These are phyloP conservation scores for Hymenotorrendiella dingleyae DNA, from an alignment of 2,329 filamentous ascomycete species.

Conservation along the genomic window DNA sequence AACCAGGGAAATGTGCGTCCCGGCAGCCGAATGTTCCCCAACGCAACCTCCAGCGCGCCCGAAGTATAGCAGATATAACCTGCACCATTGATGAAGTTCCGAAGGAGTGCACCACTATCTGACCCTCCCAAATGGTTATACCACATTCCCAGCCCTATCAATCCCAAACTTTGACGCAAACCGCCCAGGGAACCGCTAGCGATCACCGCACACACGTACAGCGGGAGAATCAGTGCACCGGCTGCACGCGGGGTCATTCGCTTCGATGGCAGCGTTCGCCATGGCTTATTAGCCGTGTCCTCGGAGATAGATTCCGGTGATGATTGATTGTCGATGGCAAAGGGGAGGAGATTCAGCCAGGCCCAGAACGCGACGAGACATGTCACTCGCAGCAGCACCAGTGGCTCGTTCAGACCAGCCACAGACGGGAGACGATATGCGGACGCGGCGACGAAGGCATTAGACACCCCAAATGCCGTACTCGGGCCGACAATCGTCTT, in stretches of 20 bases:
- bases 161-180: not conserved
- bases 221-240: not conserved
- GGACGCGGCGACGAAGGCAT: not conserved
- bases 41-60: not conserved
- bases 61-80: not conserved
- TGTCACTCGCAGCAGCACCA: not conserved
- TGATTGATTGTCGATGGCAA: conserved; percentile 22
- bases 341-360: conserved; percentile 6
- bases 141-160: not conserved
- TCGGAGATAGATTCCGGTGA: conserved; percentile 17
- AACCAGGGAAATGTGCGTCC: not conserved
- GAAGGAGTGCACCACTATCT: not conserved
- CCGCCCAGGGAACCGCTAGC: too few relatives aligned
- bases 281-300: not conserved
- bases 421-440: too few relatives aligned
- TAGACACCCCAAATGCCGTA: not conserved
- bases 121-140: not conserved
- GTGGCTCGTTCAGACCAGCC: too few relatives aligned
- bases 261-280: not conserved
- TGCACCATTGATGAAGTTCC: not conserved
- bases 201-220: not conserved
- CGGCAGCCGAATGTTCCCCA: not conserved
- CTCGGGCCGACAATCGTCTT: conserved; percentile 4
- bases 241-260: not conserved
- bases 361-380: not conserved